Base-by-base conservation (phyloP, 257 asterid species). In the Perilla frutescens region DNA sequence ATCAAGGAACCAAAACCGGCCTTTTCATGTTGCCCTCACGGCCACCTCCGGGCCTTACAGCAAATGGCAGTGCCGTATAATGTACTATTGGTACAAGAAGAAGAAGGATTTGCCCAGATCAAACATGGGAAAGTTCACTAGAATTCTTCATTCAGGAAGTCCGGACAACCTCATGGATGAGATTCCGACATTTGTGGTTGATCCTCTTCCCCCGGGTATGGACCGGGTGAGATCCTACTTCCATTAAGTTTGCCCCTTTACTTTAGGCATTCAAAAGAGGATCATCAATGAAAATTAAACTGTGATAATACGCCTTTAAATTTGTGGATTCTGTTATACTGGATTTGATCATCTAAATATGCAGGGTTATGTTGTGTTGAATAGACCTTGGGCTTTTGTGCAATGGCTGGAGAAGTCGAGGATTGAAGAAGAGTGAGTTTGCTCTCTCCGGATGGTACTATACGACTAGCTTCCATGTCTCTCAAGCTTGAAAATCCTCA, bases 361-460 rank as follows among this genome's bases (percentile, higher is more conserved):
- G 15, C 84, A 89, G 92, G 89, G 89, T 72, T 89, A 87, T 13
- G 54, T 87, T 67, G 96, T 89, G 71, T 81, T 89, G 75, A 83
- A 87, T 65, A 83, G 96, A 76, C 92, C 96, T 20, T 89, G 92
- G 96, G 92, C 90, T 0, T 89, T 89, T 11, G 85, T 85, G 76
- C 89, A 87, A 76, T 87, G 96, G 92, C 82, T 87, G 67, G 87
- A 87, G 77, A 83, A 82, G 81, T 77, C 84, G 41, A 80, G 71
- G 7, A 87, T 89, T 13, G 89, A 89, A 71, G 92, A 89, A 81
- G 90, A 87, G 96, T 89, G 75, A 80, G 88, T 64, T 67, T 62
- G 65, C 62, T 68, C 67, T 56, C 2, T 72, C 47, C 45, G 48
- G 65, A 53, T 57, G 76, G 80, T 50, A 55, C 6, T 20, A 20